Evolutionary conservation across 371 early-diverging fungal species (phyloP).

Genomic region (Actinomortierella ambigua): DNA sequence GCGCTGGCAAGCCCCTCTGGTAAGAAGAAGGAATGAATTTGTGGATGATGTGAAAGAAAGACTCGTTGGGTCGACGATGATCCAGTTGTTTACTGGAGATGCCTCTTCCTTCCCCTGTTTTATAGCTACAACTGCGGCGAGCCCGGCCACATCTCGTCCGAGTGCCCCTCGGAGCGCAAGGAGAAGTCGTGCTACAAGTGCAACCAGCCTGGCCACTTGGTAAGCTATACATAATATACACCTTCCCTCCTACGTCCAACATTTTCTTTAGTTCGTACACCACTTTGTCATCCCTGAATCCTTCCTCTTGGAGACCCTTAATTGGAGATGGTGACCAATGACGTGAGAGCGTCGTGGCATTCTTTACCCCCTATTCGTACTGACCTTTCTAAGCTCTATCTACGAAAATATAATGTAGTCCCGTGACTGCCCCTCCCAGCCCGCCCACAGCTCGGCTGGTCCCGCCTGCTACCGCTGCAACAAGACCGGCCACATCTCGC

Average conservation of each 20-base stretch:
- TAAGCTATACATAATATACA: constrained; percentile 30
- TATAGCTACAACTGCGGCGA: constrained; percentile 68
- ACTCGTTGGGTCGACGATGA: background rate
- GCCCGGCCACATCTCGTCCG: constrained; percentile 56
- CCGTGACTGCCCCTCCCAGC: constrained; percentile 61
- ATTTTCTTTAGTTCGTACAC: no score
- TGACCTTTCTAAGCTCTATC: constrained; percentile 1
- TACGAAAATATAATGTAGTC: constrained; percentile 22
- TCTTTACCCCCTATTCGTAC: background rate
- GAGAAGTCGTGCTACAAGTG: constrained; percentile 70
- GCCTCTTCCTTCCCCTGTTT: constrained; percentile 4
- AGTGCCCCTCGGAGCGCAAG: constrained; percentile 61
- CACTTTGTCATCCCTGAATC: background rate
- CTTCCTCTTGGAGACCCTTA: background rate
- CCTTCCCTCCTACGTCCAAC: no score
- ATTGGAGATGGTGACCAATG: background rate
- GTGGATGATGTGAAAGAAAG: background rate
- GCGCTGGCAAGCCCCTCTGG: constrained; percentile 60
- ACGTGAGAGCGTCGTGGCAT: background rate
- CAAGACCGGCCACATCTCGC: constrained; percentile 65
- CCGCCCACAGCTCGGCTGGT: constrained; percentile 44
- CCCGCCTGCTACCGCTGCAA: constrained; percentile 65
- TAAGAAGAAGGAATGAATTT: constrained; percentile 43
- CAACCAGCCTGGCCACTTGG: constrained; percentile 62
- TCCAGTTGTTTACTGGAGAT: constrained; percentile 1